Base-by-base conservation (phyloP, 257 asterid species). In the Lycium ferocissimum region DNA sequence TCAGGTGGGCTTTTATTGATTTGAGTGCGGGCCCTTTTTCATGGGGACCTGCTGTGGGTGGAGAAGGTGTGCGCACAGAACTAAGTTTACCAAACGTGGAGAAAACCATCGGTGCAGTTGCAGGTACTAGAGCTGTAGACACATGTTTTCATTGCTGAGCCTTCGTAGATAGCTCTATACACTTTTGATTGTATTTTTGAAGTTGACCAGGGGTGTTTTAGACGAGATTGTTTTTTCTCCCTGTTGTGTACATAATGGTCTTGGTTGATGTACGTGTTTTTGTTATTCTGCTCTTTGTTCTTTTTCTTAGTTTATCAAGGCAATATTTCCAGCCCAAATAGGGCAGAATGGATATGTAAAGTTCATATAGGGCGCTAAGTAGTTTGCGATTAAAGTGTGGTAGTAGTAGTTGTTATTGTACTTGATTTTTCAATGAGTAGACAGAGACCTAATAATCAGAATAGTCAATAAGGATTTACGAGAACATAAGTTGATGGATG, bases 1-100 rank as follows among this genome's bases (percentile, higher is more conserved):
- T 87, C 88, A 97, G 99, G 94, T 97, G 99, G 99, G 99, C 98
- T 9, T 94, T 97, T 84, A 88, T 95, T 40, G 99, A 97, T 91
- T 92, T 97, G 92, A 91, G 94, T 82, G 98, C 98, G 1, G 98
- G 99, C 61, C 98, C 99, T 89, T 97, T 97, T 86, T 88, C 97
- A 20, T 97, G 99, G 99, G 99, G 99, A 43, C 98, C 99, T 89
- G 95, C 98, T 35, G 99, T 97, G 9, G 99, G 98, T 71, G 98
- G 99, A 86, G 98, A 96, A 92, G 99, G 99, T 83, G 99, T 97
- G 37, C 98, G 99, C 66, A 95, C 97, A 45, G 98, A 93, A 87
- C 92, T 94, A 84, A 95, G 97, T 89, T 91, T 97, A 81, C 99
- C 99, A 80, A 94, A 91, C 88, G 97, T 97, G 84, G 98, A 92